Conservation (phyloP, 140 eudicot species). For the Erigeron philadelphicus region DNA sequence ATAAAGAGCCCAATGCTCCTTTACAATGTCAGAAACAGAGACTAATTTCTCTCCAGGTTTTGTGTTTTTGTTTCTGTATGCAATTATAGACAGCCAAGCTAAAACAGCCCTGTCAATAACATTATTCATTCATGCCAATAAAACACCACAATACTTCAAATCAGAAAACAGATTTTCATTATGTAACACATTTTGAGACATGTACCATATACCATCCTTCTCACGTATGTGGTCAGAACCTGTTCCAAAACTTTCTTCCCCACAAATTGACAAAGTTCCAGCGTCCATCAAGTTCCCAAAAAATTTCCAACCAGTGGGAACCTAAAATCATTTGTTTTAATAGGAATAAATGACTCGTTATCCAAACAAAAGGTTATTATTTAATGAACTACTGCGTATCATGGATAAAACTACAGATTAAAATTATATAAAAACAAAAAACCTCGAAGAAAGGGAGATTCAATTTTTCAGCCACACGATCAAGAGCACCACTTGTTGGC, state of each 20-base stretch:
- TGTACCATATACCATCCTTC: constrained; percentile 96
- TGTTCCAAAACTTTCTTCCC: constrained; percentile 99
- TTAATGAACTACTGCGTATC: not conserved
- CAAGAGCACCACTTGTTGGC: constrained; percentile 99
- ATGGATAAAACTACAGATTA: not conserved
- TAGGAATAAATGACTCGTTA: constrained; percentile 7
- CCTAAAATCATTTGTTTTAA: constrained; percentile 41
- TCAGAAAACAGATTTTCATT: not conserved
- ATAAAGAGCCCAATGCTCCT: constrained; percentile 91
- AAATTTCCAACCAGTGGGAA: constrained; percentile 99
- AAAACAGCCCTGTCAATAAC: constrained; percentile 80
- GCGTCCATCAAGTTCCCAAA: constrained; percentile 99
- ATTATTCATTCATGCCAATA: constrained; percentile 17
- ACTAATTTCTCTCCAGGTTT: constrained; percentile 70
- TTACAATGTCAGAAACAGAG: constrained; percentile 79
- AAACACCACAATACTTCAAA: not conserved
- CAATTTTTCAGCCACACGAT: constrained; percentile 81
- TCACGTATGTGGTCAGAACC: constrained; percentile 99
- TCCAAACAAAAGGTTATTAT: not conserved
- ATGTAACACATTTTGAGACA: not conserved
- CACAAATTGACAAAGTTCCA: constrained; percentile 87
- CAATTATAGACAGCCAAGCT: constrained; percentile 98
- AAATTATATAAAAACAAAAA: not conserved
- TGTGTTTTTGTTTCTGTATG: constrained; percentile 69
- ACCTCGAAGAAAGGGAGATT: constrained; percentile 93